Conservation (phyloP, 192 early-diverging fungal species). For the Linnemannia hyalina region DNA sequence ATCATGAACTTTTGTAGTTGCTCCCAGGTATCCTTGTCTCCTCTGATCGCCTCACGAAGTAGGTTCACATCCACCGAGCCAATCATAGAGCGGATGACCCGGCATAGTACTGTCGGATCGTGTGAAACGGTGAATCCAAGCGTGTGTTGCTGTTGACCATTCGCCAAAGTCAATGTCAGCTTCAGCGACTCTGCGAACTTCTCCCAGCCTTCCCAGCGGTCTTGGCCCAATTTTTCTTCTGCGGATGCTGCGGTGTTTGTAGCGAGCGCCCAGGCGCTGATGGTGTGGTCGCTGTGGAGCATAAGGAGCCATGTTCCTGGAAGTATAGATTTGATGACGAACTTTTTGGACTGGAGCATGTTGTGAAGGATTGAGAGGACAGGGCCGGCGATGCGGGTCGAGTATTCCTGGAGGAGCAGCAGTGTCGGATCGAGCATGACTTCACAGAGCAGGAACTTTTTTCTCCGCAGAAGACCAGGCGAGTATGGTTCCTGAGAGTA, state of each 20-base stretch:
- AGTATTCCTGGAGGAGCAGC: constrained; percentile 11
- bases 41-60: constrained; percentile 6
- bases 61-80: constrained; percentile 19
- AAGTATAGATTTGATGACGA: constrained; percentile 36
- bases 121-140: constrained; percentile 4
- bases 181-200: constrained; percentile 20
- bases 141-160: neutral
- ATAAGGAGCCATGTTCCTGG: constrained; percentile 41
- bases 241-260: constrained; percentile 17
- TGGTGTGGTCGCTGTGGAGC: constrained; percentile 21
- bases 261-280: constrained; percentile 32
- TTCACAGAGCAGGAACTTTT: constrained; percentile 43
- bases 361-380: constrained; percentile 16
- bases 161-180: neutral
- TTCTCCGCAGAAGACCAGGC: neutral
- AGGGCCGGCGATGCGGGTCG: constrained; percentile 8
- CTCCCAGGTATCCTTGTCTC: constrained; percentile 11
- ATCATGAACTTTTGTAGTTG: constrained; percentile 4
- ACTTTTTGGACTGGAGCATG: constrained; percentile 21
- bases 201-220: constrained; percentile 46
- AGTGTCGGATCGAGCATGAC: constrained; percentile 32
- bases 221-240: constrained; percentile 6
- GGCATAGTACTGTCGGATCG: constrained; percentile 24
- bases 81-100: constrained; percentile 24
- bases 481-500: neutral